Base-by-base conservation (phyloP, 192 early-diverging fungal species). In the Linderina pennispora region DNA sequence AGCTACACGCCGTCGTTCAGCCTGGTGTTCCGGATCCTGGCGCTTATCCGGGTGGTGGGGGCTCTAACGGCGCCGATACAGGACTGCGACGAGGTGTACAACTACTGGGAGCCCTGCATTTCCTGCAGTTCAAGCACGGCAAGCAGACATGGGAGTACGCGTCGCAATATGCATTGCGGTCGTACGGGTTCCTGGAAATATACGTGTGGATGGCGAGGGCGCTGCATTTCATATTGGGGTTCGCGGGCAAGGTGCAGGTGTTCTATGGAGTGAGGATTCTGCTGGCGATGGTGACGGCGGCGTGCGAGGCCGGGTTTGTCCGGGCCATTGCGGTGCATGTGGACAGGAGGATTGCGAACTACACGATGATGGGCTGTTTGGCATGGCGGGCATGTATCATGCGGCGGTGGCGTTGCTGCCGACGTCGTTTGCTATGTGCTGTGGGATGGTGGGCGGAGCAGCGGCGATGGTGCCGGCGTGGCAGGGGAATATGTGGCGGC, bases 81-180 rank as follows among this genome's bases (percentile, higher is more conserved):
- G 48, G 72, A 75, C 50, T 75, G 72, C 50, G 72, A 75, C 48
- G 72, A 91, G 50, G 84, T 91, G 14, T 97, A 85, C 75, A 98
- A 97, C 75, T 98, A 91, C 71, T 97, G 90, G 91, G 96, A 98
- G 58, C 87, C 9, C 74, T 84, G 20, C 94, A 98, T 55, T 91
- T 89, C 48, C 58, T 94, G 19, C 79, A 86, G 23, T 81, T 89
- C 51, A 89, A 91, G 0, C 61, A 56, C 48, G 96, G 94, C 43
- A 76, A 90, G 38, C 88, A 96, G 63, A 97, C 96, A 8, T 98
- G 96, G 96, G 96, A 98, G 58, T 97, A 97, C 57, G 84, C 88
- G 3, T 88, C 91, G 11, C 55, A 84, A n/a, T 92, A 76, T 49
- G 80, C 87, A 8, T 85, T 99, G 34, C 78, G 94, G 23, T 92